Conservation (phyloP, 257 asterid genomes). For the Rauvolfia tetraphylla region DNA sequence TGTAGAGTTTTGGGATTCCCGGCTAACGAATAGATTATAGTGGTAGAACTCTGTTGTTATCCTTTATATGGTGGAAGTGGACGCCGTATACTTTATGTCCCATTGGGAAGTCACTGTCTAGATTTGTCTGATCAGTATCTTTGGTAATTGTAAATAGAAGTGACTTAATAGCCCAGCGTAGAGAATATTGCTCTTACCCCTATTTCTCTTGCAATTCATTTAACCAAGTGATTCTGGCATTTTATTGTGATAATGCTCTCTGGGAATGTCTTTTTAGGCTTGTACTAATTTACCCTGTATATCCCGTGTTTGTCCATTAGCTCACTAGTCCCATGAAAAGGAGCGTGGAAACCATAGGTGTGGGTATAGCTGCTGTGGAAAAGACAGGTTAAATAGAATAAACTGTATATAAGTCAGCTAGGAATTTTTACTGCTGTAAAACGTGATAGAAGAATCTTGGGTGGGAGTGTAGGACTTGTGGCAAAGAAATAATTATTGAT, state of each 20-base stretch:
- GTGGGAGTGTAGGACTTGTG: too few species aligned
- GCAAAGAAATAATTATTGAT: neutral
- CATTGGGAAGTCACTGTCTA: neutral
- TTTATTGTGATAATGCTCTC: too few species aligned
- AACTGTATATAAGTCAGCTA: too few species aligned
- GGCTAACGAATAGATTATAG: neutral
- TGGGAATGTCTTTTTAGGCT: neutral
- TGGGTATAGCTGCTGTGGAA: too few species aligned
- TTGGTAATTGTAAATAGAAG: conserved; percentile 7
- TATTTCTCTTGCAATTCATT: neutral
- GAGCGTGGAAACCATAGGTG: too few species aligned
- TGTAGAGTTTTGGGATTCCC: neutral
- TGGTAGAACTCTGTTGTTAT: neutral
- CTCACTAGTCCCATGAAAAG: too few species aligned
- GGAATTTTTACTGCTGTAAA: too few species aligned
- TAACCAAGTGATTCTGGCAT: neutral
- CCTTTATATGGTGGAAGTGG: neutral
- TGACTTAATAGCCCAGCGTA: too few species aligned
- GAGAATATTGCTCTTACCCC: neutral
- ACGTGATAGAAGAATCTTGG: neutral
- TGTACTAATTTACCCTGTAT: neutral
- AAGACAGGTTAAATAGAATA: too few species aligned
- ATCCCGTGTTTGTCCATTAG: too few species aligned
- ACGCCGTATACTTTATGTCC: neutral
- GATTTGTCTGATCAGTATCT: conserved; percentile 8